phyloP scores from a whole-genome alignment of 345 rosid species.

The Eucalyptus leucophloia region DNA sequence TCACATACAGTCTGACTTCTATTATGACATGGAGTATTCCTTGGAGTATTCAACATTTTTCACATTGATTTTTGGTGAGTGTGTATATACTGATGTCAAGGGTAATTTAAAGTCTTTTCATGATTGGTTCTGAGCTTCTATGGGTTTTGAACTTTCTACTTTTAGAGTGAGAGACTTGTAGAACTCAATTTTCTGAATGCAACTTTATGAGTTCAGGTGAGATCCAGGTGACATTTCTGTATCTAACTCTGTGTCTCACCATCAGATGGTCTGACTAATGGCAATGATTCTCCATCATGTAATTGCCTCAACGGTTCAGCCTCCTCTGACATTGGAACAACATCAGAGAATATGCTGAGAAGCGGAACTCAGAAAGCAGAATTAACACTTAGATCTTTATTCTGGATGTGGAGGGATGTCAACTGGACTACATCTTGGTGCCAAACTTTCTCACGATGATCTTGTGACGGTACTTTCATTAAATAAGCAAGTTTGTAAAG shows the following conservation, averaged over 20 bases:
- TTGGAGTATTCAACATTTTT: slow-evolving; percentile 85
- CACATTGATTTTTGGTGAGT: slow-evolving; percentile 41
- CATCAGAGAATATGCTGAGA: slow-evolving; percentile 5
- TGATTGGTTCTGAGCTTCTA: not conserved
- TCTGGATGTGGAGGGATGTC: slow-evolving; percentile 99
- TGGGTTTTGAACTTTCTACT: not conserved
- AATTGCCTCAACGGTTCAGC: slow-evolving; percentile 1
- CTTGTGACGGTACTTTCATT: slow-evolving; percentile 57
- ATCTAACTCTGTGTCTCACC: not conserved
- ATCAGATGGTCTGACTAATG: not conserved
- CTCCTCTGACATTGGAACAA: not conserved
- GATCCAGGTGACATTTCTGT: not conserved
- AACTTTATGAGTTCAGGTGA: not conserved
- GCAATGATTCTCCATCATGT: not conserved
- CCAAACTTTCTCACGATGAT: slow-evolving; percentile 50
- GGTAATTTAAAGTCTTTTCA: not conserved
- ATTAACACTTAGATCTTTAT: slow-evolving; percentile 62
- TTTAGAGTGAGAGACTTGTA: not conserved
- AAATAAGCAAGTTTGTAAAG: not conserved
- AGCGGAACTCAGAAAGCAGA: slow-evolving; percentile 19
- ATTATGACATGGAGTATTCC: slow-evolving; percentile 85
- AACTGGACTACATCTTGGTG: slow-evolving; percentile 80
- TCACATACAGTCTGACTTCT: slow-evolving; percentile 35
- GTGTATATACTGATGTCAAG: not conserved
- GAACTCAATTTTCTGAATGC: not conserved